Percentiles rank a stretch among this genome's conserved stretches.
Evolutionary conservation across 2,329 filamentous ascomycete species (phyloP).

Genomic region (Periconia digitata): DNA sequence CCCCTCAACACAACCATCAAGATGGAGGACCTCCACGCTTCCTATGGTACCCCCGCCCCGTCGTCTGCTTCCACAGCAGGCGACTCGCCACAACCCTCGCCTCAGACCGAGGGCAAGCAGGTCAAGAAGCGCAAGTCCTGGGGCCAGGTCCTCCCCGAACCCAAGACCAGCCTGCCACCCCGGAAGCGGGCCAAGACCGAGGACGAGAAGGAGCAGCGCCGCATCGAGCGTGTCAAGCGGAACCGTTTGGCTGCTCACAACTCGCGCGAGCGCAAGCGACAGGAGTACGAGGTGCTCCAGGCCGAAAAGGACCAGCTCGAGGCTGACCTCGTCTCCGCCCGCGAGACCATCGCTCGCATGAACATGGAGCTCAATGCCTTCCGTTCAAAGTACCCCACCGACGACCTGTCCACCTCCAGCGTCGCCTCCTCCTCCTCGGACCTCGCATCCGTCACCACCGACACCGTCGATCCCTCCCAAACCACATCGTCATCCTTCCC

Average conservation of each 20-base stretch:
- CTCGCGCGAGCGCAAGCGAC: constrained; percentile 88
- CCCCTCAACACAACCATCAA: constrained; percentile 42
- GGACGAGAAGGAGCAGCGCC: constrained; percentile 97
- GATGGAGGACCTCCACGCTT: constrained; percentile 44
- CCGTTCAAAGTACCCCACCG: constrained; percentile 36
- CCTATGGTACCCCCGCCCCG: constrained; percentile 22
- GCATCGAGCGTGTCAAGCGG: constrained; percentile 93
- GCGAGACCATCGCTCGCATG: constrained; percentile 53
- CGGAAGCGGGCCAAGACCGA: constrained; percentile 98
- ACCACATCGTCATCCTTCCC: constrained; percentile 35
- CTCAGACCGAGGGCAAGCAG: constrained; percentile 54
- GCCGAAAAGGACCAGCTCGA: constrained; percentile 66
- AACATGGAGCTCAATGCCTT: constrained; percentile 50
- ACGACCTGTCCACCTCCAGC: constrained; percentile 25
- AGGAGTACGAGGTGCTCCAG: constrained; percentile 83
- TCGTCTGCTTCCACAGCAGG: constrained; percentile 19
- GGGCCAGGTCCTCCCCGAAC: constrained; percentile 94
- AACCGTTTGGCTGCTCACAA: constrained; percentile 97
- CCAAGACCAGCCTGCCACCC: constrained; percentile 93
- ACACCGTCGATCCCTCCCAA: constrained; percentile 40
- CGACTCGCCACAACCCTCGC: constrained; percentile 21
- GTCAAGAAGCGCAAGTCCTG: constrained; percentile 97
- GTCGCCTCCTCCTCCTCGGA: constrained; percentile 22
- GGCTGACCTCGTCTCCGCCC: constrained; percentile 60
- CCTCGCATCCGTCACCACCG: constrained; percentile 20